Conservation (phyloP, 192 early-diverging fungal genomes). For the Podila epigama region DNA sequence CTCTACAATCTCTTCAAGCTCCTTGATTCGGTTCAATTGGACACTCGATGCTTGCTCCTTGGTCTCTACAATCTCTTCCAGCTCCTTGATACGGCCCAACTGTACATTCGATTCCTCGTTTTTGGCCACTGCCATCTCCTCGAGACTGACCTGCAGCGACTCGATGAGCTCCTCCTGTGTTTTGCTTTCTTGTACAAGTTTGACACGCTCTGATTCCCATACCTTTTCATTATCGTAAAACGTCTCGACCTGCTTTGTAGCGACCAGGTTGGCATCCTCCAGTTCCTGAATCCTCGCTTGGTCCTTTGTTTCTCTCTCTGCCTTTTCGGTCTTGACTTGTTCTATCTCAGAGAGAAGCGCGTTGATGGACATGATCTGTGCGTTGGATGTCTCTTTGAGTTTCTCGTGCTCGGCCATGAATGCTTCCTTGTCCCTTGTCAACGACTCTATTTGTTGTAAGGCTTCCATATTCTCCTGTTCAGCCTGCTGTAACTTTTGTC, state of each 20-base stretch:
- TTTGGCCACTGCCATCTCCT: not conserved
- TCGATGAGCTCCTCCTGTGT: slow-evolving; percentile 1
- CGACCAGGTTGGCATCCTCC: slow-evolving; percentile 2
- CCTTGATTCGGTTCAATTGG: slow-evolving; percentile 6
- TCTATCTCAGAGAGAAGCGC: slow-evolving; percentile 16
- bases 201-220: slow-evolving; percentile 16
- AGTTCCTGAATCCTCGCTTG: slow-evolving; percentile 24
- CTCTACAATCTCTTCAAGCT: not conserved
- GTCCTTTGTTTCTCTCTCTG: slow-evolving; percentile 1
- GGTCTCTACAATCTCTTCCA: not conserved
- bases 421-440: not conserved
- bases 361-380: slow-evolving; percentile 10
- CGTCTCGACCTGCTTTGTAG: slow-evolving; percentile 10
- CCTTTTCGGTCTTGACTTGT: slow-evolving; percentile 3
- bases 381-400: not conserved
- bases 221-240: slow-evolving; percentile 11
- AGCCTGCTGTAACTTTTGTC: not conserved
- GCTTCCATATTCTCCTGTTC: slow-evolving; percentile 12
- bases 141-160: slow-evolving; percentile 8
- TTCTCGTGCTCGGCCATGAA: slow-evolving; percentile 5
- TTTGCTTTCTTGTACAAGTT: not conserved
- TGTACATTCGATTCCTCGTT: slow-evolving; percentile 7
- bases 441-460: not conserved
- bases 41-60: slow-evolving; percentile 5
- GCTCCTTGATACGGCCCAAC: slow-evolving; percentile 4